These are phyloP conservation scores for Neocatenulostroma microsporum DNA, from an alignment of 2,329 filamentous ascomycete species.

Conservation along the genomic window DNA sequence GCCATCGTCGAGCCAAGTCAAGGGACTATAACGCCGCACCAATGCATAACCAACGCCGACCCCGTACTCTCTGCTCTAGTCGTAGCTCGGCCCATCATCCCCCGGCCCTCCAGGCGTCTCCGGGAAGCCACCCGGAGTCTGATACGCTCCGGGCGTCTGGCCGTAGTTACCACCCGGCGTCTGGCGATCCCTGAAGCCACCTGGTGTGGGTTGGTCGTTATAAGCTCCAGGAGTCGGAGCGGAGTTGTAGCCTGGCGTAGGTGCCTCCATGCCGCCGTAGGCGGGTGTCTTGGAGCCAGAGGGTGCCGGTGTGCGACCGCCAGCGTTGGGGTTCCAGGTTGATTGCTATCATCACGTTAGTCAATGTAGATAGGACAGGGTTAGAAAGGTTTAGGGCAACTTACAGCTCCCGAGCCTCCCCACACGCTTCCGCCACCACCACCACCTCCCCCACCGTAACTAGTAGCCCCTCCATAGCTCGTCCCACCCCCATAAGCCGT, in stretches of 20 bases:
- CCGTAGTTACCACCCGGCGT: slow-evolving; percentile 25
- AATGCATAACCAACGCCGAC: too few relatives aligned
- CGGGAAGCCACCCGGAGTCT: slow-evolving; percentile 41
- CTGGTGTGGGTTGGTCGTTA: slow-evolving; percentile 30
- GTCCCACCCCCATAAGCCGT: slow-evolving; percentile 46
- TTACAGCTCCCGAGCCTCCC: slow-evolving; percentile 16
- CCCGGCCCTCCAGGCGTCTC: slow-evolving; percentile 49
- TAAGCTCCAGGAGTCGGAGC: slow-evolving; percentile 36
- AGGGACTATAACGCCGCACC: too few relatives aligned
- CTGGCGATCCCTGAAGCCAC: slow-evolving; percentile 26
- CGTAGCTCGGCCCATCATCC: slow-evolving; percentile 38
- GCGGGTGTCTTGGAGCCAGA: slow-evolving; percentile 69
- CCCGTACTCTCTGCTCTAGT: slow-evolving; percentile 23
- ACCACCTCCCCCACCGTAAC: slow-evolving; percentile 28
- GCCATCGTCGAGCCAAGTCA: too few relatives aligned
- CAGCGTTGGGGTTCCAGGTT: slow-evolving; percentile 31
- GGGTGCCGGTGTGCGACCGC: slow-evolving; percentile 50
- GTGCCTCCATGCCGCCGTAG: slow-evolving; percentile 60
- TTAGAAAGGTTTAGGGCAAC: slow-evolving; percentile 1
- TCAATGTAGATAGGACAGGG: background rate
- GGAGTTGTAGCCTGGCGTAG: slow-evolving; percentile 38
- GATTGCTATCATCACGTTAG: slow-evolving; percentile 19
- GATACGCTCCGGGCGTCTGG: slow-evolving; percentile 27
- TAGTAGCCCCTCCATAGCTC: slow-evolving; percentile 44
- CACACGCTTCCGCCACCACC: slow-evolving; percentile 21